Evolutionary conservation across 2,329 filamentous ascomycete species (phyloP).

Genomic region (Cordyceps cicadae): DNA sequence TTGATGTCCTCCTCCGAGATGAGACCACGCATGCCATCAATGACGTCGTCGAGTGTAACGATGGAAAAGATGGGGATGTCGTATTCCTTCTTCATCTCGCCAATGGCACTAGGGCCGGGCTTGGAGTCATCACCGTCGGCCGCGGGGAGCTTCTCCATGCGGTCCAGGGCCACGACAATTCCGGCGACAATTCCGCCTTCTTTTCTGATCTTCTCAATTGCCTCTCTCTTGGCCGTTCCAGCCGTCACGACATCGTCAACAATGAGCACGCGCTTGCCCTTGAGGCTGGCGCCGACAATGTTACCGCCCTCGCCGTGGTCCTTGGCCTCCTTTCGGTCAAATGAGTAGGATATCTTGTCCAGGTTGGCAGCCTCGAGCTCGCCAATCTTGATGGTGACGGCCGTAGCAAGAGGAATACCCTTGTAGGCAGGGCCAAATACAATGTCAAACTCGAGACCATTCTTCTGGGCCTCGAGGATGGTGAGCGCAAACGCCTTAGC

Average conservation of each 20-base stretch:
- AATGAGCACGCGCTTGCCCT: constrained; percentile 78
- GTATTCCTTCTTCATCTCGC: constrained; percentile 74
- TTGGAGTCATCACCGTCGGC: constrained; percentile 58
- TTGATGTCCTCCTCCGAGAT: constrained; percentile 55
- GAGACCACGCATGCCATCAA: constrained; percentile 56
- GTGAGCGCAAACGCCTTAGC: constrained; percentile 70
- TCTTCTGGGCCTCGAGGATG: constrained; percentile 41
- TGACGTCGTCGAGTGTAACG: constrained; percentile 75
- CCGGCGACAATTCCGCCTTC: constrained; percentile 80
- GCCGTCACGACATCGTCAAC: constrained; percentile 97
- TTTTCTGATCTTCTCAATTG: constrained; percentile 77
- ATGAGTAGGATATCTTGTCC: constrained; percentile 69
- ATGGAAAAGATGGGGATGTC: constrained; percentile 78
- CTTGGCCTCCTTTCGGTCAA: constrained; percentile 95
- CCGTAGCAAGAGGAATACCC: constrained; percentile 81
- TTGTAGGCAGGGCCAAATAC: constrained; percentile 96
- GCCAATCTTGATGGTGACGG: constrained; percentile 67
- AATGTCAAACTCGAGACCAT: constrained; percentile 61
- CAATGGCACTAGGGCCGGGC: constrained; percentile 71
- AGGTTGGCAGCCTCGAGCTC: constrained; percentile 59
- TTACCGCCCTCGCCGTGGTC: constrained; percentile 90
- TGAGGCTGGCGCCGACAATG: constrained; percentile 80
- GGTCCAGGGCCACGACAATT: constrained; percentile 81
- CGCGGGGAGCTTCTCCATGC: constrained; percentile 71
- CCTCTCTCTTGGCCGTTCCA: constrained; percentile 87